Evolutionary conservation across 2,329 filamentous ascomycete genomes (phyloP).

Genomic region (Colletotrichum limetticola): DNA sequence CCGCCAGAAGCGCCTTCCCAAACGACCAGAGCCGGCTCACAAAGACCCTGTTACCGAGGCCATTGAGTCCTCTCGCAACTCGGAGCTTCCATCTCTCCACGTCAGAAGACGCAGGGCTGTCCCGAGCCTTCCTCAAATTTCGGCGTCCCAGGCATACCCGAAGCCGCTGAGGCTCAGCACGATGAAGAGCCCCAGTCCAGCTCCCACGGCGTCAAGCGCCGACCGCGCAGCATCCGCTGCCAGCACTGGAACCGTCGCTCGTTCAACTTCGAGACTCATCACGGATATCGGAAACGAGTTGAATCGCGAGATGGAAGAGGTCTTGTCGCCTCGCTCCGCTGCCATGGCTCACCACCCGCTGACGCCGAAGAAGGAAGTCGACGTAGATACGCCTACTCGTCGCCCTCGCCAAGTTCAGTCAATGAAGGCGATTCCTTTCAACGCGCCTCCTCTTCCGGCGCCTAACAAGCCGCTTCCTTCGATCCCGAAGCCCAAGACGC

Average conservation of each 20-base stretch:
- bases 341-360: not conserved
- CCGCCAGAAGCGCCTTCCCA: not conserved
- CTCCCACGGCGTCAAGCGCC: not conserved
- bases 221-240: not conserved
- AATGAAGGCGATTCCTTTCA: constrained; percentile 6
- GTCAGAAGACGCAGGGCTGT: constrained; percentile 25
- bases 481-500: not conserved
- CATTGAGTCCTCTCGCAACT: not conserved
- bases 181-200: constrained; percentile 24
- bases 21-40: not conserved
- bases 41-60: not conserved
- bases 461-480: constrained; percentile 29
- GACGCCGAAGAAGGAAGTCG: not conserved
- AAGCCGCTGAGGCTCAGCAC: constrained; percentile 20
- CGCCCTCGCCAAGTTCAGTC: constrained; percentile 16
- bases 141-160: constrained; percentile 21
- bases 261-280: constrained; percentile 25
- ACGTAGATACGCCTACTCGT: constrained; percentile 24
- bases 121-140: constrained; percentile 6
- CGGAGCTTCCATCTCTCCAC: constrained; percentile 16
- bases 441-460: constrained; percentile 8
- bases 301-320: constrained; percentile 22
- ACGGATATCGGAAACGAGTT: constrained; percentile 26
- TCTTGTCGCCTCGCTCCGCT: constrained; percentile 14
- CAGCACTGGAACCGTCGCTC: not conserved